Conservation (phyloP, 2,329 filamentous ascomycete genomes). For the Zymoseptoria tritici region DNA sequence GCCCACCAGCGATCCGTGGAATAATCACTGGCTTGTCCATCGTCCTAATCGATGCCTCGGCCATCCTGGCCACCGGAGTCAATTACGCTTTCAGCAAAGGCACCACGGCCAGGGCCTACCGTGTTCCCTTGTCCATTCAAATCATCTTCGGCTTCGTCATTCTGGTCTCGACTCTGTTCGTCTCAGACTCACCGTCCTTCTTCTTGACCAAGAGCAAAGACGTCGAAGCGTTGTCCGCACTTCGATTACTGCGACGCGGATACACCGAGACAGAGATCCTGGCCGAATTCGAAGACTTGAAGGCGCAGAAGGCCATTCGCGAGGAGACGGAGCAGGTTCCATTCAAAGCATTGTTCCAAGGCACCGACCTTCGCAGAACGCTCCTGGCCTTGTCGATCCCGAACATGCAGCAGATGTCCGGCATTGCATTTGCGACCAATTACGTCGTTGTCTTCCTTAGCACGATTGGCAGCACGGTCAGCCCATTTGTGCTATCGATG, state of each 20-base stretch:
- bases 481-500: neutral
- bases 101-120: neutral
- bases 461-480: neutral
- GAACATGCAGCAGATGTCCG: neutral
- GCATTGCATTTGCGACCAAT: neutral
- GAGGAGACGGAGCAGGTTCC: neutral
- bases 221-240: neutral
- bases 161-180: neutral
- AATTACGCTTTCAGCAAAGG: neutral
- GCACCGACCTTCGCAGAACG: neutral
- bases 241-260: neutral
- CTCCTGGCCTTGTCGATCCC: neutral
- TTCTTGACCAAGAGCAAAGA: neutral
- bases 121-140: neutral
- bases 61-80: neutral
- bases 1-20: neutral
- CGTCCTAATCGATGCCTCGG: neutral
- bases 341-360: neutral
- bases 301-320: neutral
- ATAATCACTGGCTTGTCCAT: neutral
- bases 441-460: neutral
- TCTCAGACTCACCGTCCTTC: neutral
- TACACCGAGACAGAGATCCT: neutral
- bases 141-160: neutral
- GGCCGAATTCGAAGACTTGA: neutral